Evolutionary conservation across 2,329 filamentous ascomycete species (phyloP).

Genomic region (Pseudogymnoascus sp.): DNA sequence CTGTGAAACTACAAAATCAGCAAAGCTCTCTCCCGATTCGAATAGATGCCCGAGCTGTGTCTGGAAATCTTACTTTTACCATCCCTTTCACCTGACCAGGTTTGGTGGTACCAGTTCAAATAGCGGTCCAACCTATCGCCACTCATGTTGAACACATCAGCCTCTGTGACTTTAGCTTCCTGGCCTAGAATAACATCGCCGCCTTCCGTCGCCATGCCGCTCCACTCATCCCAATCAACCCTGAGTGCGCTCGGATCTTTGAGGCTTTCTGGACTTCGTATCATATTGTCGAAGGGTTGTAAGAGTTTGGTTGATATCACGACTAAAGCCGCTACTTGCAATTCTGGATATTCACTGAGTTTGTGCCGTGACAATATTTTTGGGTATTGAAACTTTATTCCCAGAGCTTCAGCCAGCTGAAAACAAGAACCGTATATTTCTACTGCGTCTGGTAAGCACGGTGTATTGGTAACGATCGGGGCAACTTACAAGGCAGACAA

Average conservation of each 20-base stretch:
- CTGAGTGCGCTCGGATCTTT: conserved; percentile 50
- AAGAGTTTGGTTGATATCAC: conserved; percentile 71
- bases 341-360: conserved; percentile 54
- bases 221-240: conserved; percentile 71
- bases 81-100: conserved; percentile 46
- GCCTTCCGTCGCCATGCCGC: conserved; percentile 35
- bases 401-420: conserved; percentile 36
- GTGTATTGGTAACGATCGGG: not conserved
- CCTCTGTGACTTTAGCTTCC: conserved; percentile 50
- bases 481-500: conserved; percentile 59
- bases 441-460: conserved; percentile 37
- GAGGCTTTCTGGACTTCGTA: conserved; percentile 41
- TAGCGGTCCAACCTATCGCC: conserved; percentile 62
- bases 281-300: conserved; percentile 61
- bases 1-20: conserved; percentile 22
- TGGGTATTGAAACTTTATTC: conserved; percentile 52
- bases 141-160: conserved; percentile 55
- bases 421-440: conserved; percentile 57
- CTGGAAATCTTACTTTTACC: conserved; percentile 29
- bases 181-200: conserved; percentile 36
- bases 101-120: conserved; percentile 70
- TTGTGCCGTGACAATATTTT: conserved; percentile 26
- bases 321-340: conserved; percentile 62
- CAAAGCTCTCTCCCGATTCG: conserved; percentile 8
- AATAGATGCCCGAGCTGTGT: not conserved